These are phyloP conservation scores for Trypanosoma congolense DNA, from an alignment of 208 protist species.

Conservation along the genomic window DNA sequence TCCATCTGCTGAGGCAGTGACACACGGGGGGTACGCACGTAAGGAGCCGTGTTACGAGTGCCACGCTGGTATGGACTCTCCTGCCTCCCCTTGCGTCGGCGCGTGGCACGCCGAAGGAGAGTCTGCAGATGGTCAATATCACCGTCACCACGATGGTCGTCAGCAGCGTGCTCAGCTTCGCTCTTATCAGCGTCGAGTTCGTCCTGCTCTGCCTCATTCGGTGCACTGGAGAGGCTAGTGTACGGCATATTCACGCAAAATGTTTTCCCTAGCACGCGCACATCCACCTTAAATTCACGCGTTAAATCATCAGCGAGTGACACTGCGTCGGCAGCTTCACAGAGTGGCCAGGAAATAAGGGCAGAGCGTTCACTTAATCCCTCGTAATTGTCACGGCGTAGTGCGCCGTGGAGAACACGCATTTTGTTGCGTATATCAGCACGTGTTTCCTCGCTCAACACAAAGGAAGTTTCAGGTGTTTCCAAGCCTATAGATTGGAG, in stretches of 20 bases:
- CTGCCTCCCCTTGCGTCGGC: background rate
- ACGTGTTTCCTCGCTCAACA: slow-evolving; percentile 50
- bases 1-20: slow-evolving; percentile 21
- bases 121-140: background rate
- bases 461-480: slow-evolving; percentile 21
- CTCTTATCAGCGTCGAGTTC: background rate
- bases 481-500: slow-evolving; percentile 26
- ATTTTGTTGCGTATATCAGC: slow-evolving; percentile 67
- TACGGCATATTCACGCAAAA: slow-evolving; percentile 36
- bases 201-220: background rate
- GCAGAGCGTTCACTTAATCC: slow-evolving; percentile 69
- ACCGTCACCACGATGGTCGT: background rate
- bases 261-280: slow-evolving; percentile 53
- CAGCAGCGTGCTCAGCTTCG: background rate
- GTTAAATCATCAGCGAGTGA: slow-evolving; percentile 46
- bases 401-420: slow-evolving; percentile 53
- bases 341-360: slow-evolving; percentile 74
- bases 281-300: slow-evolving; percentile 62
- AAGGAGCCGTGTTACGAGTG: background rate
- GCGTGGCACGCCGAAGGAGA: background rate
- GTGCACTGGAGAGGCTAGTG: background rate
- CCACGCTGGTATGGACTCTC: background rate
- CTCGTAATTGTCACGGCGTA: slow-evolving; percentile 54
- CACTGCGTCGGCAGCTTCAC: slow-evolving; percentile 42
- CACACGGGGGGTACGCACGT: background rate